A percentile compares a stretch with the other conserved stretches of the same genome.
These are phyloP conservation scores for Stagonosporopsis tanaceti DNA, from an alignment of 2,329 filamentous ascomycete genomes.

Conservation along the genomic window DNA sequence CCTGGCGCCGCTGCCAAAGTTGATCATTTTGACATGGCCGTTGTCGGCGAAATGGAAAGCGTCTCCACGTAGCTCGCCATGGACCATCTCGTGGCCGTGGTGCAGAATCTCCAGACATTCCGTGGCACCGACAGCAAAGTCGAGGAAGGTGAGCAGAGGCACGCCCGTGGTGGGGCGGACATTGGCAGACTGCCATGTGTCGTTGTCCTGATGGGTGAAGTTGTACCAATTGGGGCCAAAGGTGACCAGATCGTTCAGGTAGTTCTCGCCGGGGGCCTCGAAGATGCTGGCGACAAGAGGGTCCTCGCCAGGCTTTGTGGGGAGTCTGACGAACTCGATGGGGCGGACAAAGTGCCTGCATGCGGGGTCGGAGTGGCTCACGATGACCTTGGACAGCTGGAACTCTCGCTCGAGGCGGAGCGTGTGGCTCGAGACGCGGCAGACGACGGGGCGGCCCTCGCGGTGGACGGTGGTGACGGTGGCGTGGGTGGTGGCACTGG, in stretches of 20 bases:
- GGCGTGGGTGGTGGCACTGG: conserved; percentile 50
- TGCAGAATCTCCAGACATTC: conserved; percentile 91
- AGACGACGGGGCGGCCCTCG: conserved; percentile 69
- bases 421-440: conserved; percentile 81
- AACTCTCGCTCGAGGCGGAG: conserved; percentile 87
- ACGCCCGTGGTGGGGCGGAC: conserved; percentile 62
- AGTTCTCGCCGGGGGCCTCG: conserved; percentile 77
- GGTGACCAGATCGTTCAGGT: conserved; percentile 73
- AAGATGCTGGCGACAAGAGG: conserved; percentile 84
- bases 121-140: conserved; percentile 88
- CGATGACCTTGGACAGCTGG: conserved; percentile 79
- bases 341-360: conserved; percentile 81
- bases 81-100: conserved; percentile 83
- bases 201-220: conserved; percentile 24
- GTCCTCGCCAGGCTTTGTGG: conserved; percentile 72
- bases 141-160: conserved; percentile 78
- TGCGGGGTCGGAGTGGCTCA: conserved; percentile 73
- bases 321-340: conserved; percentile 78
- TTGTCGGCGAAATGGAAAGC: conserved; percentile 88
- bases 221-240: conserved; percentile 71
- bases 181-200: conserved; percentile 23
- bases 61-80: conserved; percentile 89
- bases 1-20: conserved; percentile 84
- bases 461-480: conserved; percentile 51
- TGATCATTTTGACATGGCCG: conserved; percentile 77